Conservation (phyloP, 2,329 filamentous ascomycete species). For the Lasiodiplodia gonubiensis region DNA sequence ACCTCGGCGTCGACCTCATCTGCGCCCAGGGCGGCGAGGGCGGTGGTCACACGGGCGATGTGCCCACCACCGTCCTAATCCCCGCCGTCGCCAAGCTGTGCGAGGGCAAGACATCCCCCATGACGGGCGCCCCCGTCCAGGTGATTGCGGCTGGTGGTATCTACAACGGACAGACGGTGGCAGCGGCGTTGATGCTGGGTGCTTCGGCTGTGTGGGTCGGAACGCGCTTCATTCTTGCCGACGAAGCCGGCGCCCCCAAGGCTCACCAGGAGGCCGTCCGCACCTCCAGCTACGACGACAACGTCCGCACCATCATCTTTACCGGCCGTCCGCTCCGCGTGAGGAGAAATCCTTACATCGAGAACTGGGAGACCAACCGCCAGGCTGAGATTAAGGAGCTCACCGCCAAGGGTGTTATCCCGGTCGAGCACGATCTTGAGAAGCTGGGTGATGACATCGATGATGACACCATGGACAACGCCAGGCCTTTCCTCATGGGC, state of each 20-base stretch:
- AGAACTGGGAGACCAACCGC: slow-evolving; percentile 95
- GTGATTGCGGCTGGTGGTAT: slow-evolving; percentile 94
- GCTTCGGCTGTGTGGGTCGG: slow-evolving; percentile 95
- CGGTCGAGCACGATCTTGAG: slow-evolving; percentile 93
- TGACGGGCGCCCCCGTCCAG: slow-evolving; percentile 87
- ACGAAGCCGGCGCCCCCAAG: slow-evolving; percentile 92
- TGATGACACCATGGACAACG: slow-evolving; percentile 90
- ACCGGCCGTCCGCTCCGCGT: slow-evolving; percentile 94
- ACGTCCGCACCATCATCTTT: slow-evolving; percentile 97
- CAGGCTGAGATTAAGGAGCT: slow-evolving; percentile 89
- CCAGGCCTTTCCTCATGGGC: slow-evolving; percentile 92
- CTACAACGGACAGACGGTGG: slow-evolving; percentile 88
- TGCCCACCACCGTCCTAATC: slow-evolving; percentile 90
- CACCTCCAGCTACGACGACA: slow-evolving; percentile 93
- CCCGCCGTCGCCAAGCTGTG: slow-evolving; percentile 85
- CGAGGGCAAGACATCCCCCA: slow-evolving; percentile 80
- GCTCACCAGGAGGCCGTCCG: slow-evolving; percentile 94
- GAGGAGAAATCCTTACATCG: slow-evolving; percentile 89
- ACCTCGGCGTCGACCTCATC: slow-evolving; percentile 89
- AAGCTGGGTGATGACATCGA: slow-evolving; percentile 69
- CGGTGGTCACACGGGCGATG: slow-evolving; percentile 93
- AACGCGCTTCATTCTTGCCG: slow-evolving; percentile 90
- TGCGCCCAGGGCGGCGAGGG: slow-evolving; percentile 98
- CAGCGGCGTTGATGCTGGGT: slow-evolving; percentile 89
- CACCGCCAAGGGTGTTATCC: slow-evolving; percentile 85